Evolutionary conservation across 805 yeast genomes (phyloP).

Genomic region (Starmerella floricola): DNA sequence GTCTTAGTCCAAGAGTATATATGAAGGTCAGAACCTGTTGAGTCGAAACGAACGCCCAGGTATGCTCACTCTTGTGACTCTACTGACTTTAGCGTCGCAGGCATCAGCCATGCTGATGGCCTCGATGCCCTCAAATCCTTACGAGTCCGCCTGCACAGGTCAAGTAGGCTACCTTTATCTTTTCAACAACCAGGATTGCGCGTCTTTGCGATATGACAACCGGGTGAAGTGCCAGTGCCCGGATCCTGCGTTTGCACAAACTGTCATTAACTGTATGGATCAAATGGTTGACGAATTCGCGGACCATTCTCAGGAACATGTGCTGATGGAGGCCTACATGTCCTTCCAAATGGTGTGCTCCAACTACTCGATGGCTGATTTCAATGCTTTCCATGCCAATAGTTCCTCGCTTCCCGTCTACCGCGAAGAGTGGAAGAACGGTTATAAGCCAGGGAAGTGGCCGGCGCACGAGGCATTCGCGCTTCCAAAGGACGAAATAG

Average conservation of each 20-base stretch:
- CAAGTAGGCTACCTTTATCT: conserved; percentile 5
- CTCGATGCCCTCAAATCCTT: conserved; percentile 8
- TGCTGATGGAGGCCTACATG: not conserved
- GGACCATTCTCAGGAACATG: not conserved
- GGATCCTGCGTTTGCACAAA: conserved; percentile 2
- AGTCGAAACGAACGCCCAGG: too few species aligned
- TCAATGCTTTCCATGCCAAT: not conserved
- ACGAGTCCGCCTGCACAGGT: conserved; percentile 6
- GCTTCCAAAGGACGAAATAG: conserved; percentile 3
- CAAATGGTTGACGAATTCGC: conserved; percentile 6
- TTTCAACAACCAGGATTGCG: conserved; percentile 4
- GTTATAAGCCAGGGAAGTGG: conserved; percentile 7
- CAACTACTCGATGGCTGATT: conserved; percentile 1
- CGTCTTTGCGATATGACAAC: not conserved
- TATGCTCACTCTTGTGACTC: too few species aligned
- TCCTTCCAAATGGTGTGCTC: conserved; percentile 1
- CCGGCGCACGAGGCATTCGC: conserved; percentile 10
- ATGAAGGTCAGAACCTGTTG: too few species aligned
- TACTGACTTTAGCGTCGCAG: not conserved
- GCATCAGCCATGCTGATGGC: conserved; percentile 10
- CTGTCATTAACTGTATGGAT: conserved; percentile 10
- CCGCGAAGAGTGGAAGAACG: not conserved
- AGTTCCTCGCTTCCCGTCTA: conserved; percentile 2
- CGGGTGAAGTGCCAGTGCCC: conserved; percentile 8
- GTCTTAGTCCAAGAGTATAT: too few species aligned